A percentile compares a stretch with the other conserved stretches of the same genome.
Evolutionary conservation across 1,284 basidiomycete species (phyloP).

Genomic region (Cystobasidiaceae sp.): DNA sequence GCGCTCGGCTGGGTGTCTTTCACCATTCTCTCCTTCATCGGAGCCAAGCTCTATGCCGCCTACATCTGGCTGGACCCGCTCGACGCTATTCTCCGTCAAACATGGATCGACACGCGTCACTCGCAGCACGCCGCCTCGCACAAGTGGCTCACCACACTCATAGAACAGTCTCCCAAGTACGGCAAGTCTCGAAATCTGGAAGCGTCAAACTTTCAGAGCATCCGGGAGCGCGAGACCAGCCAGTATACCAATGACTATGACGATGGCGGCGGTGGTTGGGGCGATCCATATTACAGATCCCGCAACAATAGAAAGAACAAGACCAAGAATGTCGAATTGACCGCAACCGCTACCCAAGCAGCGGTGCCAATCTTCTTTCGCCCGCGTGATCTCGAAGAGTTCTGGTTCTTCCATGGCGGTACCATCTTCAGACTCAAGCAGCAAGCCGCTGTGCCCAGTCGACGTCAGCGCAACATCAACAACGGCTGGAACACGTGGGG

Average conservation of each 20-base stretch:
- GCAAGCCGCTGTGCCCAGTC: not conserved
- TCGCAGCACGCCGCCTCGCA: slow-evolving; percentile 3
- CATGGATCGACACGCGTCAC: slow-evolving; percentile 19
- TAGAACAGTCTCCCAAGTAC: slow-evolving; percentile 6
- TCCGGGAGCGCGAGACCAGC: not conserved
- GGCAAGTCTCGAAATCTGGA: slow-evolving; percentile 2
- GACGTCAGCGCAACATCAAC: not conserved
- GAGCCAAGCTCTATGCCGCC: slow-evolving; percentile 1
- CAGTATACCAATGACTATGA: not conserved
- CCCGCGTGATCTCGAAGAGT: slow-evolving; percentile 4
- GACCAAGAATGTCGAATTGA: slow-evolving; percentile 8
- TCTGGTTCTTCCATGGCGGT: slow-evolving; percentile 14
- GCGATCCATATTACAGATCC: not conserved
- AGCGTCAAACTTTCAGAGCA: not conserved
- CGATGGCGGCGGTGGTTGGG: not conserved
- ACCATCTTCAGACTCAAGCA: slow-evolving; percentile 12
- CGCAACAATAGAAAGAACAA: not conserved
- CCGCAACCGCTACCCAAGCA: not conserved
- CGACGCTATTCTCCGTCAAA: not conserved
- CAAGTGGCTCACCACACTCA: slow-evolving; percentile 9
- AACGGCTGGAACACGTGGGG: not conserved
- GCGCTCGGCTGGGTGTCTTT: not conserved
- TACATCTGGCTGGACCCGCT: slow-evolving; percentile 25
- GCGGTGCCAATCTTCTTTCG: slow-evolving; percentile 6
- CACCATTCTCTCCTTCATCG: slow-evolving; percentile 14